A percentile compares a stretch with the other conserved stretches of the same genome.
These are phyloP conservation scores for Leucocoprinus birnbaumii DNA, from an alignment of 768 basidiomycete species.

Conservation along the genomic window DNA sequence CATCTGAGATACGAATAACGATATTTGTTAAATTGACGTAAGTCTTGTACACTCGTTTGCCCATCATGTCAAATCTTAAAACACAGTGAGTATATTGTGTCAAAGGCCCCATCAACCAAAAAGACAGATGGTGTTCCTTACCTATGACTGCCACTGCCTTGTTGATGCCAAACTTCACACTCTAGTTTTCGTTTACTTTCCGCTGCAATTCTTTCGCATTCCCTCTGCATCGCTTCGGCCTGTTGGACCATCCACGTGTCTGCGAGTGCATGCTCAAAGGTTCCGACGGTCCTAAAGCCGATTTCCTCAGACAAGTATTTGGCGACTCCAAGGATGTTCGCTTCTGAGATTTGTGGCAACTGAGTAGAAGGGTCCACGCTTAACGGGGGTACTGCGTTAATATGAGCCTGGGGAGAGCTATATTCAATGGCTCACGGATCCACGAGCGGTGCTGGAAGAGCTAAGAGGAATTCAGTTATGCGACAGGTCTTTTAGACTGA, in stretches of 20 bases:
- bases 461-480: slow-evolving; percentile 27
- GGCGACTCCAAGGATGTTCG: slow-evolving; percentile 59
- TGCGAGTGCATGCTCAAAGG: slow-evolving; percentile 80
- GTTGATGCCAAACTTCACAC: slow-evolving; percentile 90
- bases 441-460: slow-evolving; percentile 53
- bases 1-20: slow-evolving; percentile 81
- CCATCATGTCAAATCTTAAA: slow-evolving; percentile 89
- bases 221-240: slow-evolving; percentile 53
- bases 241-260: slow-evolving; percentile 80
- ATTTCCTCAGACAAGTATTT: slow-evolving; percentile 79
- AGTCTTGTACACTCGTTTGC: slow-evolving; percentile 76
- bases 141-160: slow-evolving; percentile 87
- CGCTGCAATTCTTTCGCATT: slow-evolving; percentile 57
- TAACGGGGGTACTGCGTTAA: neutral
- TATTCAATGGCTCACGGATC: slow-evolving; percentile 39
- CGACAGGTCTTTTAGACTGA: neutral
- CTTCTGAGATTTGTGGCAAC: slow-evolving; percentile 70
- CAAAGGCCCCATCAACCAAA: neutral
- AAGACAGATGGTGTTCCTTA: slow-evolving; percentile 31
- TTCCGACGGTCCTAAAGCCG: slow-evolving; percentile 90
- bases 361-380: slow-evolving; percentile 49
- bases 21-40: slow-evolving; percentile 90
- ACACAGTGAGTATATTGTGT: neutral
- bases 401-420: neutral
- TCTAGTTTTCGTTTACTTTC: slow-evolving; percentile 58